Evolutionary conservation across 176 grass and related monocot genomes (phyloP), one percentile per base, ranked within the genome.

Genomic region (Oryza nivara): DNA sequence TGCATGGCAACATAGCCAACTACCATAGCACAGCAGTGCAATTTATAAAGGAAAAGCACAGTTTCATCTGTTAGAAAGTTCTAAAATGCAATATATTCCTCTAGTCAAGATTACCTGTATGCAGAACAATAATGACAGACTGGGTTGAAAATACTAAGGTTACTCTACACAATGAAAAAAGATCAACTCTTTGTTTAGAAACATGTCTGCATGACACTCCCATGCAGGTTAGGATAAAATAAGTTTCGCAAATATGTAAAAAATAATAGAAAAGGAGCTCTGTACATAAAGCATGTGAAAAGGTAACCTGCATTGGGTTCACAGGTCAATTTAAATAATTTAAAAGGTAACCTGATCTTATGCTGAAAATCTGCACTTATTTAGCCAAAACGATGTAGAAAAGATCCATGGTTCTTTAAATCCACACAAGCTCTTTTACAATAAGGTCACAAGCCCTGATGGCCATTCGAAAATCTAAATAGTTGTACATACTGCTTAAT

Each of bases 391-490:
- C 40, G 48, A 65, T 49, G 23, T 22, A 36, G 45, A 68, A 72
- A 90, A 82, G 68, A n/a, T 72, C 61, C 45, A 40, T 10, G 3
- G 36, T 72, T 32, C 84, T 94, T 80, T 88, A 92, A 92, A 92
- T 85, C 65, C 46, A 75, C 75, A 76, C 7, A 12, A 52, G 44
- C 60, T 91, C 86, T 89, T 94, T 85, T 94, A 94, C 92, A 94
- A 92, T 85, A 76, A 66, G 45, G 8, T 78, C 72, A 74, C 30
- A 88, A 81, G 49, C 72, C 72, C 70, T 67, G 51, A 32, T 70
- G 67, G 81, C 70, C 26, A 76, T 91, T 85, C 22, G 26, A 87
- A 84, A 94, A 82, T 63, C 40, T 68, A 83, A 85, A 88, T 80
- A 86, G 85, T 80, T 82, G 77, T 88, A 89, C 86, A 87, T 79